Conservation (phyloP, 192 early-diverging fungal species). For the Podochytrium sp. region DNA sequence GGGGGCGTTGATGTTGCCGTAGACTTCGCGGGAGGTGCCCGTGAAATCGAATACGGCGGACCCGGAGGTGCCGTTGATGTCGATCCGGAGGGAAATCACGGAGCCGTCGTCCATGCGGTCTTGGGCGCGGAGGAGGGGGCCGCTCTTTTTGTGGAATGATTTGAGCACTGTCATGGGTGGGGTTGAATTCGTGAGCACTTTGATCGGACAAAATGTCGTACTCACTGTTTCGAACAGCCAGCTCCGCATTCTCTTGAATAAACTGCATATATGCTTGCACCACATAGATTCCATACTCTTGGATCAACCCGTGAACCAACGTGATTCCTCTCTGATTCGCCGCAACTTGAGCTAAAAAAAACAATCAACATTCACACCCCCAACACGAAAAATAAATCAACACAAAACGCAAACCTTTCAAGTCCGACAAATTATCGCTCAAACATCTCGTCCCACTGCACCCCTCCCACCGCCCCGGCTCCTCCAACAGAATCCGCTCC, state of each 20-base stretch:
- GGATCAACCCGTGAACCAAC: slow-evolving; percentile 79
- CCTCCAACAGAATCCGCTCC: slow-evolving; percentile 71
- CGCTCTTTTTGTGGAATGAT: slow-evolving; percentile 52
- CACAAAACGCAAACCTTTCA: slow-evolving; percentile 56
- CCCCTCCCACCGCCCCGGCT: slow-evolving; percentile 81
- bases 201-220: background rate
- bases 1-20: slow-evolving; percentile 86
- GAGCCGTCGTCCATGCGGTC: slow-evolving; percentile 96
- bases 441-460: slow-evolving; percentile 90
- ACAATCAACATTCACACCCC: too few species aligned
- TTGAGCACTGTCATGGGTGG: slow-evolving; percentile 59
- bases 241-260: slow-evolving; percentile 87
- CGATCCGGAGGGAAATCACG: slow-evolving; percentile 73
- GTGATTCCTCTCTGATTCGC: slow-evolving; percentile 93
- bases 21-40: slow-evolving; percentile 85
- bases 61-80: slow-evolving; percentile 70
- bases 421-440: slow-evolving; percentile 88
- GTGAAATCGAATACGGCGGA: slow-evolving; percentile 90
- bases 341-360: slow-evolving; percentile 97
- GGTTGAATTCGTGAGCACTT: background rate
- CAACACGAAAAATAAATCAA: background rate
- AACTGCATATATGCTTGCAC: slow-evolving; percentile 96
- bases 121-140: slow-evolving; percentile 37
- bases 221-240: slow-evolving; percentile 70
- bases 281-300: slow-evolving; percentile 80